phyloP scores from a whole-genome alignment of 106 monocot species.

The Dendrobium catenatum region DNA sequence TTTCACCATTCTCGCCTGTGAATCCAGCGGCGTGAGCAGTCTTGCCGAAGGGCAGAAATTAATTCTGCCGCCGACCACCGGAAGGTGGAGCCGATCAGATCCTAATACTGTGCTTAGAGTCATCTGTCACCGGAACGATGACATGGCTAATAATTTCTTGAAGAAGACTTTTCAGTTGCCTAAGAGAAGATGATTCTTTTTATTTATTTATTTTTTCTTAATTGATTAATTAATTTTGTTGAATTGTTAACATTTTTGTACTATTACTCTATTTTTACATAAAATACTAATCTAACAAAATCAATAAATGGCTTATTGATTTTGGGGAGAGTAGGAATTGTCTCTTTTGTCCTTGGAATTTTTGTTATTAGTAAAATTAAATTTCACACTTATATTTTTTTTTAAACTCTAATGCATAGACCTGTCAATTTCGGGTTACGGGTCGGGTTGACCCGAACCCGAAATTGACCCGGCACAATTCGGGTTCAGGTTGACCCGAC shows the following conservation, averaged over 20 bases:
- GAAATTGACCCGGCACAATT: too few relatives aligned
- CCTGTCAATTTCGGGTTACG: too few relatives aligned
- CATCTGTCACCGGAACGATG: conserved; percentile 55
- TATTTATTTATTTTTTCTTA: background rate
- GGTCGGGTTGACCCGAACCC: too few relatives aligned
- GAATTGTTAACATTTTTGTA: too few relatives aligned
- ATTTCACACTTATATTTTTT: too few relatives aligned
- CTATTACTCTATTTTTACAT: background rate
- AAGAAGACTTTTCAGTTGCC: conserved; percentile 51
- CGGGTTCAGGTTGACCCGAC: too few relatives aligned
- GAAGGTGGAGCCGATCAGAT: conserved; percentile 39
- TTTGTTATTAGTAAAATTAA: too few relatives aligned
- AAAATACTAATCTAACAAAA: background rate
- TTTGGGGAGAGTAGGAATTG: too few relatives aligned
- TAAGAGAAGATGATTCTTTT: conserved; percentile 27
- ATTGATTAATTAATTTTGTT: too few relatives aligned
- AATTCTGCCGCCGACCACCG: conserved; percentile 37
- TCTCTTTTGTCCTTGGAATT: too few relatives aligned
- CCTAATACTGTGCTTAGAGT: conserved; percentile 44
- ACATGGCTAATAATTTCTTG: conserved; percentile 37
- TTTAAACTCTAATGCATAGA: too few relatives aligned
- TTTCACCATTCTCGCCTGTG: conserved; percentile 34
- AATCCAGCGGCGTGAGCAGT: background rate
- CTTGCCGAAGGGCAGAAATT: conserved; percentile 8
- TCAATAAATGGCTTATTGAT: too few relatives aligned